Percentiles rank a stretch among this genome's conserved stretches.
Conservation (phyloP, 352 stramenopile species). For the Phytophthora cryptogea region DNA sequence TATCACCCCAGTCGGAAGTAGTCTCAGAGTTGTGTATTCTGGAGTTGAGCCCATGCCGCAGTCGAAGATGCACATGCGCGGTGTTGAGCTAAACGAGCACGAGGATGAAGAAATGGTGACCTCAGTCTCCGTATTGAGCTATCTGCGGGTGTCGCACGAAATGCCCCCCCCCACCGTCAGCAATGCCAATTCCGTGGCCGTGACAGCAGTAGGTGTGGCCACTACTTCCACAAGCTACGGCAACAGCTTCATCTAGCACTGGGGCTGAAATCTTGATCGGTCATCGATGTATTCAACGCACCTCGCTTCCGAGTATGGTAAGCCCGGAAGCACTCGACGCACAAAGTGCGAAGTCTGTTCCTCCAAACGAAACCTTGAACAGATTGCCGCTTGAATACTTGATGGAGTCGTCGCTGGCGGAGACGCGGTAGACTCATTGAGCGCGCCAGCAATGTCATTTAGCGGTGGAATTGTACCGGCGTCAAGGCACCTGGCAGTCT, state of each 20-base stretch:
- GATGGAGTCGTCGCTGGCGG: conserved; percentile 13
- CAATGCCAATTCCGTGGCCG: conserved; percentile 10
- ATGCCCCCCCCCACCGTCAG: conserved; percentile 13
- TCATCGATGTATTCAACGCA: conserved; percentile 16
- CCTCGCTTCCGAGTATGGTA: conserved; percentile 16
- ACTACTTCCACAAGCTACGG: conserved; percentile 18
- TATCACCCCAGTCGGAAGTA: conserved; percentile 22
- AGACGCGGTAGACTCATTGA: conserved; percentile 19
- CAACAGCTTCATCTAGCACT: not conserved
- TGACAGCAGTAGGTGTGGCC: conserved; percentile 8
- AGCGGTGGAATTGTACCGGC: conserved; percentile 15
- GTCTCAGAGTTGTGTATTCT: conserved; percentile 16
- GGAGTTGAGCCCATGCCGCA: conserved; percentile 23
- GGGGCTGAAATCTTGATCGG: conserved; percentile 14
- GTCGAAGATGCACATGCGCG: conserved; percentile 38
- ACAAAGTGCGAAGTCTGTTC: conserved; percentile 25
- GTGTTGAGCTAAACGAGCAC: conserved; percentile 16
- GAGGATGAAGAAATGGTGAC: conserved; percentile 19
- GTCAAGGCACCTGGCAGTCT: conserved; percentile 15
- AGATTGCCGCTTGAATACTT: conserved; percentile 23
- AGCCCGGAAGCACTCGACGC: conserved; percentile 4
- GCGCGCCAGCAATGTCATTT: conserved; percentile 16
- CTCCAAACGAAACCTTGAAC: conserved; percentile 23
- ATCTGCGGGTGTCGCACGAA: not conserved
- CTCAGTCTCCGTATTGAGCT: conserved; percentile 6